phyloP scores from a whole-genome alignment of 2,329 filamentous ascomycete genomes.

The Nigrospora osmanthi region DNA sequence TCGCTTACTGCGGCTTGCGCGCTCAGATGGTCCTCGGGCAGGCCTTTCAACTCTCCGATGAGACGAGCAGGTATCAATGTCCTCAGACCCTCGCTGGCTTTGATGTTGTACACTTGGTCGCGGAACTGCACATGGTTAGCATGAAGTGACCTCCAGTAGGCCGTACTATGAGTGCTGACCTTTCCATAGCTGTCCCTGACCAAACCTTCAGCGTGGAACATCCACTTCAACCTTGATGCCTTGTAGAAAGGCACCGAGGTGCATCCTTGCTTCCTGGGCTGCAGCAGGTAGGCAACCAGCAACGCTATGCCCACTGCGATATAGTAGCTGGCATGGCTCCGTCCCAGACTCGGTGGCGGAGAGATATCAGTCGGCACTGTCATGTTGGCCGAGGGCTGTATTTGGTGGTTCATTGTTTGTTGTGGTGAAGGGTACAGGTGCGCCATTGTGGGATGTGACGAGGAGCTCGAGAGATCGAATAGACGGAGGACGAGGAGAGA shows the following conservation, averaged over 20 bases:
- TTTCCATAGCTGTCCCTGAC: slow-evolving; percentile 41
- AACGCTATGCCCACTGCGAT: slow-evolving; percentile 26
- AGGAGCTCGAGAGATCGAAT: no score
- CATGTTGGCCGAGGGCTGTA: slow-evolving; percentile 1
- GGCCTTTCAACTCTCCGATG: slow-evolving; percentile 36
- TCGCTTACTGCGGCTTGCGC: slow-evolving; percentile 40
- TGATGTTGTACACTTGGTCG: slow-evolving; percentile 42
- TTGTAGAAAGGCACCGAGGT: slow-evolving; percentile 35
- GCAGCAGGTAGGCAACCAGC: slow-evolving; percentile 8
- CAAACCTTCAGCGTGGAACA: slow-evolving; percentile 39
- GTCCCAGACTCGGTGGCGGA: slow-evolving; percentile 15
- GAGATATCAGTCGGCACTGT: background rate
- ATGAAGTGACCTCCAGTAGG: background rate
- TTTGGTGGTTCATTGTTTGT: background rate
- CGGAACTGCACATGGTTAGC: slow-evolving; percentile 28
- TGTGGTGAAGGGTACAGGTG: no score
- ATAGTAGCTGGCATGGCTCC: slow-evolving; percentile 31
- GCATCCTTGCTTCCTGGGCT: background rate
- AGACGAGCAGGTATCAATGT: slow-evolving; percentile 37
- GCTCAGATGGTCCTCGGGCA: slow-evolving; percentile 40
- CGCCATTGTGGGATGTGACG: no score
- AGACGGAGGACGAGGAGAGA: no score
- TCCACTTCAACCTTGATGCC: slow-evolving; percentile 40
- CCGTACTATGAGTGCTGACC: slow-evolving; percentile 16
- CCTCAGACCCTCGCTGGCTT: slow-evolving; percentile 40